Percentiles rank a stretch among this genome's conserved stretches.
Conservation (phyloP, 1,284 basidiomycete genomes). For the Leccinum pachyderme region DNA sequence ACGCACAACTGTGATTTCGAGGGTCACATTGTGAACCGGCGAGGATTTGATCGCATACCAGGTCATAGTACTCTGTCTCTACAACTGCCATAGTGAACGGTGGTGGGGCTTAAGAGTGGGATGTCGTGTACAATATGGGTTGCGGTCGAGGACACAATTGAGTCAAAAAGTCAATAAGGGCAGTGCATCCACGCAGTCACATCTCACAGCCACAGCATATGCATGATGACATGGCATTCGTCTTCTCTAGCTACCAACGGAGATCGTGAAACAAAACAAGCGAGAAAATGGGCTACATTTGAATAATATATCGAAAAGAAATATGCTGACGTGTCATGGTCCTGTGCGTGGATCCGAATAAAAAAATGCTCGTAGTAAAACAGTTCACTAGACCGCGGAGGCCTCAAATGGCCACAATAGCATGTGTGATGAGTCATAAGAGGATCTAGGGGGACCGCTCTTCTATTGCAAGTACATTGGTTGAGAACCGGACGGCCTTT, state of each 20-base stretch:
- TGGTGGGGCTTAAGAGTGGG: background rate
- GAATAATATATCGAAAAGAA: slow-evolving; percentile 31
- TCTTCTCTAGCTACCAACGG: background rate
- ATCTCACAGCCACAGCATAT: slow-evolving; percentile 25
- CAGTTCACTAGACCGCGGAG: slow-evolving; percentile 6
- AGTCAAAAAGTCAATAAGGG: slow-evolving; percentile 3
- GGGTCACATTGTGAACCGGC: slow-evolving; percentile 3
- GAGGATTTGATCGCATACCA: slow-evolving; percentile 40
- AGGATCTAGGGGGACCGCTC: slow-evolving; percentile 12
- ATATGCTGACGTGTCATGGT: slow-evolving; percentile 20
- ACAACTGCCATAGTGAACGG: slow-evolving; percentile 51
- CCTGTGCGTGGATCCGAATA: slow-evolving; percentile 20
- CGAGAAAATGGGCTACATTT: slow-evolving; percentile 25
- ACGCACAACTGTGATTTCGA: slow-evolving; percentile 43
- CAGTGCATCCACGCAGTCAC: background rate
- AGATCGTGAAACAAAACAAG: slow-evolving; percentile 5
- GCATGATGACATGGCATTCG: slow-evolving; percentile 17
- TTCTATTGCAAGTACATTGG: slow-evolving; percentile 35
- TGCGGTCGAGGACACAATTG: slow-evolving; percentile 8
- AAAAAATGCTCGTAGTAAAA: slow-evolving; percentile 27
- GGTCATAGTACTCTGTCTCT: slow-evolving; percentile 66
- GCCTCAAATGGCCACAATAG: background rate
- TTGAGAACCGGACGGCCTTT: slow-evolving; percentile 60
- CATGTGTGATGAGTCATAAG: slow-evolving; percentile 2
- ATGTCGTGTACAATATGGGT: background rate